Evolutionary conservation across 2,329 filamentous ascomycete genomes (phyloP).

Genomic region (Lithohypha guttulata): DNA sequence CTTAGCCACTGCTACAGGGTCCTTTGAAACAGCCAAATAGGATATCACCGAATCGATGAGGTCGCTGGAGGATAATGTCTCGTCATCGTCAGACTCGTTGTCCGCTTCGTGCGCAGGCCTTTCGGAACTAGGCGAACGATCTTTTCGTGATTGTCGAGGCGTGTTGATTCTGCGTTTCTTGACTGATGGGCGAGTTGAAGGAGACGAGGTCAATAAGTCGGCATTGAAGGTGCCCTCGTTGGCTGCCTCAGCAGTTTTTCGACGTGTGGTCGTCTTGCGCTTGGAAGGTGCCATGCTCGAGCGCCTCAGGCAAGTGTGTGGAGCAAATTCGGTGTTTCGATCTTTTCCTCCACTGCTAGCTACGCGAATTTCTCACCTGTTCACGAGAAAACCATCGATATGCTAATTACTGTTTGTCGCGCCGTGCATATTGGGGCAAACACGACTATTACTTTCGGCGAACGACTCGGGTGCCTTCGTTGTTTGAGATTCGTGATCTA

Average conservation of each 20-base stretch:
- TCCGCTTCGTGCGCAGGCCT: slow-evolving; percentile 27
- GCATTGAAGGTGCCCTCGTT: slow-evolving; percentile 28
- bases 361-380: too few species aligned
- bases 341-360: too few species aligned
- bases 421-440: not conserved
- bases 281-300: slow-evolving; percentile 11
- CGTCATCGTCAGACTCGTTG: slow-evolving; percentile 34
- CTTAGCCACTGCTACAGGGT: slow-evolving; percentile 34
- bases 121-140: slow-evolving; percentile 24
- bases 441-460: not conserved
- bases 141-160: slow-evolving; percentile 8
- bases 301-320: not conserved
- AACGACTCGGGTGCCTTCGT: too few species aligned
- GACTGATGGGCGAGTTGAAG: slow-evolving; percentile 32
- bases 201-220: slow-evolving; percentile 38
- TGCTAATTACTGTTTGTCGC: not conserved
- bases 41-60: slow-evolving; percentile 39
- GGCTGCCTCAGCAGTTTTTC: slow-evolving; percentile 6
- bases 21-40: slow-evolving; percentile 33
- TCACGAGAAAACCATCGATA: too few species aligned
- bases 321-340: too few species aligned
- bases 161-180: slow-evolving; percentile 36
- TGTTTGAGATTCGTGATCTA: too few species aligned
- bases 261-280: slow-evolving; percentile 8
- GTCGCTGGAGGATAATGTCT: slow-evolving; percentile 33